Conservation (phyloP, 2,329 filamentous ascomycete genomes). For the Diaporthe capsici region DNA sequence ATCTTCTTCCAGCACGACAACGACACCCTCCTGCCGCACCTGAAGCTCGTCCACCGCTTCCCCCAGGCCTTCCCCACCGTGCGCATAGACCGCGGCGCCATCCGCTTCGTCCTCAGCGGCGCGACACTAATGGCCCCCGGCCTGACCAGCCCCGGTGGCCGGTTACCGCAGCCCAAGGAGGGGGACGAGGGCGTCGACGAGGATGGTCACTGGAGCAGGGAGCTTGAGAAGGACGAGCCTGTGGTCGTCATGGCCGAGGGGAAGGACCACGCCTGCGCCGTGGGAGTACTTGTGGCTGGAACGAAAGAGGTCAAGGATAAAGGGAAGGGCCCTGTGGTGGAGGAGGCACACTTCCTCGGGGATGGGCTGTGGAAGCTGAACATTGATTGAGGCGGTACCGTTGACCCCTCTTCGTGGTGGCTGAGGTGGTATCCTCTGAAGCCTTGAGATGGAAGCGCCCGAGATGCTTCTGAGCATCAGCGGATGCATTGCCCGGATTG, state of each 20-base stretch:
- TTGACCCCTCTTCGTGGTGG: background rate
- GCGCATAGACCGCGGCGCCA: conserved; percentile 94
- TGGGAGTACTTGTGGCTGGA: conserved; percentile 85
- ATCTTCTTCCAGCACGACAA: conserved; percentile 91
- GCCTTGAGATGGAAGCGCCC: background rate
- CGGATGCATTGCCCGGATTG: background rate
- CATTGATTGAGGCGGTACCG: conserved; percentile 56
- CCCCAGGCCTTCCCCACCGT: conserved; percentile 86
- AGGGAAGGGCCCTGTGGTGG: conserved; percentile 94
- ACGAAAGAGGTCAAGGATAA: conserved; percentile 94
- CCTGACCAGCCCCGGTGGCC: conserved; percentile 85
- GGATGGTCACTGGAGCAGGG: conserved; percentile 72
- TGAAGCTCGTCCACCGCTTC: conserved; percentile 90
- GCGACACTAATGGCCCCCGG: conserved; percentile 98
- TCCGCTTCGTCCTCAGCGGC: conserved; percentile 94
- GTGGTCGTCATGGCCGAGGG: conserved; percentile 94
- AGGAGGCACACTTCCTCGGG: conserved; percentile 92
- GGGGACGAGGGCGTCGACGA: conserved; percentile 61
- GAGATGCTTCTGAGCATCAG: background rate
- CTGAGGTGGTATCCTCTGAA: background rate
- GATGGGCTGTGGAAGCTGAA: conserved; percentile 90
- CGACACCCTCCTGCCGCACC: conserved; percentile 85
- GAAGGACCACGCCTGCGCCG: conserved; percentile 90
- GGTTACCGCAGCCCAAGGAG: conserved; percentile 73
- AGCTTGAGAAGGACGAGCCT: conserved; percentile 84